phyloP scores from a whole-genome alignment of 805 yeast genomes.

The Hanseniaspora valbyensis region DNA sequence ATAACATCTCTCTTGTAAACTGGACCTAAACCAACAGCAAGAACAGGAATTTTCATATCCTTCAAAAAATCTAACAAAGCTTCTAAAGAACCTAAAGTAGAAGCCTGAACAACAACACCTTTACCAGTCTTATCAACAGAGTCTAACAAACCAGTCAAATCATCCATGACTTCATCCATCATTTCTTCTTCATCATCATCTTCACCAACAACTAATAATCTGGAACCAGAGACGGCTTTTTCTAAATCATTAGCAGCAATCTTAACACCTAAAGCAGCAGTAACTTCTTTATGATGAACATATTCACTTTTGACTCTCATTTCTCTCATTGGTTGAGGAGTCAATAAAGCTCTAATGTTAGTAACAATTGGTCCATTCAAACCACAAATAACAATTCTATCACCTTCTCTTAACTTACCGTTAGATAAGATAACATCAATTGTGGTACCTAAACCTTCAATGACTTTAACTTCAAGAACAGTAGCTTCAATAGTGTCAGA shows the following conservation, averaged over 20 bases:
- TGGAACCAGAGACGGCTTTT: constrained; percentile 97
- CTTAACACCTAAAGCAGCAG: constrained; percentile 98
- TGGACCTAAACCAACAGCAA: constrained; percentile 97
- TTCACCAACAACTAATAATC: constrained; percentile 87
- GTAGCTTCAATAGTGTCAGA: constrained; percentile 86
- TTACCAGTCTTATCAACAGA: constrained; percentile 89
- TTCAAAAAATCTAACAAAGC: constrained; percentile 93
- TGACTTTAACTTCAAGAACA: constrained; percentile 89
- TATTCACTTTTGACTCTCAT: constrained; percentile 94
- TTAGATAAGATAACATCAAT: constrained; percentile 96
- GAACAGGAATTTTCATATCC: constrained; percentile 97
- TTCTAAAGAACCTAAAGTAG: constrained; percentile 95
- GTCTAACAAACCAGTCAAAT: constrained; percentile 84
- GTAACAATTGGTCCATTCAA: constrained; percentile 97
- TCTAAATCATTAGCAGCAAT: constrained; percentile 96
- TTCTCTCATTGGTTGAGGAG: constrained; percentile 96
- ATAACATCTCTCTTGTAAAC: constrained; percentile 96
- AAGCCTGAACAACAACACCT: constrained; percentile 98
- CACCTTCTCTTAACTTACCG: constrained; percentile 92
- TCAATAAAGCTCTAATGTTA: constrained; percentile 83
- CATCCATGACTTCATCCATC: constrained; percentile 98
- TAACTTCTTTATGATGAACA: constrained; percentile 92
- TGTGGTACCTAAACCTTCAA: constrained; percentile 97
- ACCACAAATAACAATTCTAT: constrained; percentile 90
- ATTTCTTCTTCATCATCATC: constrained; percentile 96